These are phyloP conservation scores for Kwoniella sp. DNA, from an alignment of 768 basidiomycete species.

Conservation along the genomic window DNA sequence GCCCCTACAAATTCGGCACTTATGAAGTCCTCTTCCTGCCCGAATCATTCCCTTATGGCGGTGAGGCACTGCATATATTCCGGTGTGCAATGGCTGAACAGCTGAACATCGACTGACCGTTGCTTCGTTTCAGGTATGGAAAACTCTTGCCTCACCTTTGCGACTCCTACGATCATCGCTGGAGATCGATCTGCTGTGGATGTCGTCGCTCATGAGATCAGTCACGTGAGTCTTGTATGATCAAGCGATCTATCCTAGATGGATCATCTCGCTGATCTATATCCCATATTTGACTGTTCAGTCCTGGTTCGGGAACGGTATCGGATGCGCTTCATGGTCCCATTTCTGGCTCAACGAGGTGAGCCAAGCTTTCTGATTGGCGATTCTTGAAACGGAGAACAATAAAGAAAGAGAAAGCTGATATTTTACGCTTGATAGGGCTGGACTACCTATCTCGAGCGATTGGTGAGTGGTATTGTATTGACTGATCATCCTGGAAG, in stretches of 20 bases:
- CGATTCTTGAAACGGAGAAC: too few relatives aligned
- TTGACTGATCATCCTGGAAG: too few relatives aligned
- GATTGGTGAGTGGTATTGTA: constrained; percentile 58
- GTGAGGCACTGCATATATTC: constrained; percentile 60
- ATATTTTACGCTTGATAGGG: constrained; percentile 57
- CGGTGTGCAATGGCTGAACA: too few relatives aligned
- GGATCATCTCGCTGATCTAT: constrained; percentile 47
- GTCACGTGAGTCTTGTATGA: constrained; percentile 34
- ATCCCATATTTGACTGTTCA: constrained; percentile 56
- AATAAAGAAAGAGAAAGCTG: constrained; percentile 3
- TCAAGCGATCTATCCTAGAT: neutral
- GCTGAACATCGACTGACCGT: too few relatives aligned
- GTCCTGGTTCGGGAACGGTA: constrained; percentile 86
- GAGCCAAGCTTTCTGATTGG: constrained; percentile 14
- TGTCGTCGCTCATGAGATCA: constrained; percentile 79
- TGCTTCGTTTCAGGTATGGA: constrained; percentile 62
- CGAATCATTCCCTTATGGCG: constrained; percentile 89
- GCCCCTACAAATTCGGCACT: constrained; percentile 77
- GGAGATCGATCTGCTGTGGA: constrained; percentile 85
- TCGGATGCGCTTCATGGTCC: constrained; percentile 56
- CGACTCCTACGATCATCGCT: constrained; percentile 84
- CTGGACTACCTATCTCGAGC: constrained; percentile 92
- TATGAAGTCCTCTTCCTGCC: constrained; percentile 89
- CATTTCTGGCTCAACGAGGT: constrained; percentile 58
- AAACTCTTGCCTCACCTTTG: constrained; percentile 83